phyloP scores from a whole-genome alignment of 768 basidiomycete genomes.

The Fomitopsis serialis region DNA sequence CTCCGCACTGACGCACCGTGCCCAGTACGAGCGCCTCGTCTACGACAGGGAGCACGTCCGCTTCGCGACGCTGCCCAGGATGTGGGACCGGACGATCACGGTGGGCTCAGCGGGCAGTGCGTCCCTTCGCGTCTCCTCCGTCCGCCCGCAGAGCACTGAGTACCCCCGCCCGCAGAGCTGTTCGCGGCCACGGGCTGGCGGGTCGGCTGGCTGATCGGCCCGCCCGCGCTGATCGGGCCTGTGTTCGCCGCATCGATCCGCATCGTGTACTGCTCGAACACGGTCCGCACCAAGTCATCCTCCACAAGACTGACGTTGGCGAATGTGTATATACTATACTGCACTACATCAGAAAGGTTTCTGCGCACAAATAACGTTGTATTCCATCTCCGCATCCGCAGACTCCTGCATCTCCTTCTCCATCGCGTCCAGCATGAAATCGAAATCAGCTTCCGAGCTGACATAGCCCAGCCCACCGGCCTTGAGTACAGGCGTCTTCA shows the following conservation, averaged over 20 bases:
- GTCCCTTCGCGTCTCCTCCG: conserved; percentile 20
- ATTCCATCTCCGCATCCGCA: conserved; percentile 7
- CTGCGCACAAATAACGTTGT: conserved; percentile 4
- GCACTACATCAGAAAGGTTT: conserved; percentile 60
- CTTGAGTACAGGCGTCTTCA: conserved; percentile 19
- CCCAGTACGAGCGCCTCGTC: conserved; percentile 87
- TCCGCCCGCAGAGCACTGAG: not conserved
- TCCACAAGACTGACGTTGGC: no score
- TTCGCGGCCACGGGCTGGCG: conserved; percentile 98
- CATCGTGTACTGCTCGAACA: conserved; percentile 44
- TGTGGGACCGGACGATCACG: conserved; percentile 98
- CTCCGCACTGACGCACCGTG: not conserved
- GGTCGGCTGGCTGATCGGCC: conserved; percentile 93
- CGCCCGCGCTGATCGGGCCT: conserved; percentile 71
- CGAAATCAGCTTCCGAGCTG: conserved; percentile 15
- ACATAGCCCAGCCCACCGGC: conserved; percentile 13
- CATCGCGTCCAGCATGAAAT: conserved; percentile 12
- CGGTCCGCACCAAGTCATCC: no score
- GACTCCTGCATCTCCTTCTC: conserved; percentile 22
- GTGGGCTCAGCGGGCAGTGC: conserved; percentile 90
- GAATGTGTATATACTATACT: no score
- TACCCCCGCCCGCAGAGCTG: conserved; percentile 49
- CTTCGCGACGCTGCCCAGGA: conserved; percentile 89
- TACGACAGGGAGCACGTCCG: conserved; percentile 89
- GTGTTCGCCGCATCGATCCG: conserved; percentile 87